These are phyloP conservation scores for Rubia tinctorum DNA, from an alignment of 305 asterid species.

Conservation along the genomic window DNA sequence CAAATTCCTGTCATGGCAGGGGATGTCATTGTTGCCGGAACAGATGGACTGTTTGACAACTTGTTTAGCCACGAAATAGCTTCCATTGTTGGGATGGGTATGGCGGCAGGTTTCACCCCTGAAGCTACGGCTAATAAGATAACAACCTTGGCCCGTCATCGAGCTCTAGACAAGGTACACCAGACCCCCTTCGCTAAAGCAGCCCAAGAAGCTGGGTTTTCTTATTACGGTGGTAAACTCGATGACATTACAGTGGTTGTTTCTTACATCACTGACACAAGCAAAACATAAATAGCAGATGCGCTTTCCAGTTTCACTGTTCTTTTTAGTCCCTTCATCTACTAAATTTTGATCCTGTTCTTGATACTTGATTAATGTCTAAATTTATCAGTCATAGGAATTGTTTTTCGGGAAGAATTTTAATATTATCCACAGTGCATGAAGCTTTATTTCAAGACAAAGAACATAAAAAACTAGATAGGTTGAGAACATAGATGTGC, in stretches of 20 bases:
- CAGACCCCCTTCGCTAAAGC: constrained; percentile 66
- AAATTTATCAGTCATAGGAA: neutral
- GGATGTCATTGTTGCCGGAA: constrained; percentile 78
- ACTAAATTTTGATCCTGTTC: neutral
- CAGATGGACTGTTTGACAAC: constrained; percentile 86
- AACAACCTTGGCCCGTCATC: constrained; percentile 51
- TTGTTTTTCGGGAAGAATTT: neutral
- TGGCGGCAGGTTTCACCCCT: constrained; percentile 44
- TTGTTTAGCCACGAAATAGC: constrained; percentile 56
- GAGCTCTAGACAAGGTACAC: constrained; percentile 53
- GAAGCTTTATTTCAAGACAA: neutral
- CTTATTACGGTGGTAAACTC: constrained; percentile 72
- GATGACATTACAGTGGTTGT: constrained; percentile 85
- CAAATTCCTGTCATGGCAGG: constrained; percentile 59
- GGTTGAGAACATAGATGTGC: neutral
- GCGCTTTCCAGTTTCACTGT: too few species aligned
- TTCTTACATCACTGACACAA: constrained; percentile 41
- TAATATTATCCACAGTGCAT: neutral
- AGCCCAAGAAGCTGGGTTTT: constrained; percentile 64
- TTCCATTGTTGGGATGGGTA: constrained; percentile 50
- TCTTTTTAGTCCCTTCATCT: neutral
- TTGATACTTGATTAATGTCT: neutral
- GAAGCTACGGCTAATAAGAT: constrained; percentile 56
- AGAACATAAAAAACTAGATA: neutral
- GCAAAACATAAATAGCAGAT: constrained; percentile 10